These are phyloP conservation scores for Alternaria brassicae DNA, from an alignment of 2,329 filamentous ascomycete genomes.

Conservation along the genomic window DNA sequence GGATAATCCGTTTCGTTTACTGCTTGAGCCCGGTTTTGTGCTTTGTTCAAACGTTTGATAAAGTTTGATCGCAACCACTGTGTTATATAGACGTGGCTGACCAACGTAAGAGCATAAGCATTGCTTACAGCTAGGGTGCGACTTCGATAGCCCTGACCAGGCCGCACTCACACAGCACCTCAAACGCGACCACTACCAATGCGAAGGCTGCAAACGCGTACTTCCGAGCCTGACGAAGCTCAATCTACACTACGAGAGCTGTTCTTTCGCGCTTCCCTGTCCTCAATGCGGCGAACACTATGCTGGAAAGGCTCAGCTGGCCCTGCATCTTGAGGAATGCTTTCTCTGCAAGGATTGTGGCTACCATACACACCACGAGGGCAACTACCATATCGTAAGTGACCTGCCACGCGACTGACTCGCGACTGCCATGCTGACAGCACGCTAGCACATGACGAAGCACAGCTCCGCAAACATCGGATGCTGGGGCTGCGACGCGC, in stretches of 20 bases:
- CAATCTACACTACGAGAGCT: conserved; percentile 31
- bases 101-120: conserved; percentile 33
- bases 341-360: conserved; percentile 32
- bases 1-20: background rate
- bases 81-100: background rate
- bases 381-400: conserved; percentile 34
- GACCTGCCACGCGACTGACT: background rate
- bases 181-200: conserved; percentile 40
- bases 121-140: conserved; percentile 43
- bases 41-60: background rate
- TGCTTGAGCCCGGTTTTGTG: background rate
- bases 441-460: conserved; percentile 40
- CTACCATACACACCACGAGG: conserved; percentile 31
- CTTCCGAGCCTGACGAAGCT: conserved; percentile 41
- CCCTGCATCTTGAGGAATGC: conserved; percentile 32
- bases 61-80: background rate
- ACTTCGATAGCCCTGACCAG: conserved; percentile 35
- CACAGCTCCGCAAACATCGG: conserved; percentile 26
- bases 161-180: conserved; percentile 33
- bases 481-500: conserved; percentile 36
- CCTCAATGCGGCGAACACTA: conserved; percentile 28
- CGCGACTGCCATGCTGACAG: conserved; percentile 4
- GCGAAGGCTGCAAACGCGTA: conserved; percentile 38
- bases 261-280: conserved; percentile 28
- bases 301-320: conserved; percentile 27